A percentile compares a stretch with the other conserved stretches of the same genome.
phyloP scores from a whole-genome alignment of 2,329 filamentous ascomycete species.

The Hypomyces rosellus region DNA sequence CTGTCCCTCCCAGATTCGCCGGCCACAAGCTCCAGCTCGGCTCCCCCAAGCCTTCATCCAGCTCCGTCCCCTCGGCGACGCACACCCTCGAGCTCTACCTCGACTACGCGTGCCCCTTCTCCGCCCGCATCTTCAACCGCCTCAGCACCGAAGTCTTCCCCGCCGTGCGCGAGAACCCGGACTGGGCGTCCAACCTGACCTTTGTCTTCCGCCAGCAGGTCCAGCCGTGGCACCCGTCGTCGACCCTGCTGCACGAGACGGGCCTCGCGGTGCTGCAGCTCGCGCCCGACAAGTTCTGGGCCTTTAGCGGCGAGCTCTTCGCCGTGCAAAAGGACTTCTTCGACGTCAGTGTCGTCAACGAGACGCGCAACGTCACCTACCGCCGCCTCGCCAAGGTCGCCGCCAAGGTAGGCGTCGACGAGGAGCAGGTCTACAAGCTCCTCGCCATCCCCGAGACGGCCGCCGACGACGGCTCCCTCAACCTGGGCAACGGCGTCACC shows the following conservation, averaged over 20 bases:
- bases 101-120: conserved; percentile 82
- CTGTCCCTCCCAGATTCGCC: conserved; percentile 70
- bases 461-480: conserved; percentile 60
- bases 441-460: conserved; percentile 65
- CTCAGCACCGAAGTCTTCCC: conserved; percentile 48
- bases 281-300: conserved; percentile 68
- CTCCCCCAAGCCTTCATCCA: conserved; percentile 25
- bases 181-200: conserved; percentile 51
- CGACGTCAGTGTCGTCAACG: conserved; percentile 75
- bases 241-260: conserved; percentile 75
- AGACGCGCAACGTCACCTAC: conserved; percentile 81
- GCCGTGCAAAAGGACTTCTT: conserved; percentile 69
- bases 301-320: conserved; percentile 64
- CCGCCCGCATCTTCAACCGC: conserved; percentile 64
- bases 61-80: conserved; percentile 36
- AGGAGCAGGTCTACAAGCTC: conserved; percentile 61
- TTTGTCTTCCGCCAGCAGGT: conserved; percentile 87
- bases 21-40: conserved; percentile 59
- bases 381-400: conserved; percentile 71
- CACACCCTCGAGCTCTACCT: conserved; percentile 65
- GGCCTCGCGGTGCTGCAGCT: conserved; percentile 71
- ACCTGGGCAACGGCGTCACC: conserved; percentile 75
- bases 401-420: conserved; percentile 59
- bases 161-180: conserved; percentile 54
- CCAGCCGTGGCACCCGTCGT: conserved; percentile 91